Percentiles rank a stretch among this genome's conserved stretches.
phyloP scores from a whole-genome alignment of 2,329 filamentous ascomycete species.

The Emmonsiellopsis sp. region DNA sequence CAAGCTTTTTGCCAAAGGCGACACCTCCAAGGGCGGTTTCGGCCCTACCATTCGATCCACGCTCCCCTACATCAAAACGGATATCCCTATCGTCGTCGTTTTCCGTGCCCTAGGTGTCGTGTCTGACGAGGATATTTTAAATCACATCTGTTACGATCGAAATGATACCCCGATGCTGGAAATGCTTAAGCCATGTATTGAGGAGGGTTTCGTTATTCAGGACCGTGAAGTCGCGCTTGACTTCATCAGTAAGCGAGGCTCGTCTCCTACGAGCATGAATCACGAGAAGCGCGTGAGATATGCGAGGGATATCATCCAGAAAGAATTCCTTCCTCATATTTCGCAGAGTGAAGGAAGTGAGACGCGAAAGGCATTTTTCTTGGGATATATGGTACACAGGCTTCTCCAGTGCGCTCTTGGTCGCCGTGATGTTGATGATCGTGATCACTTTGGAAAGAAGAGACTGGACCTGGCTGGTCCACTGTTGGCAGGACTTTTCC shows the following conservation, averaged over 20 bases:
- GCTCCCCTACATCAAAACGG: conserved; percentile 85
- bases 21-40: conserved; percentile 67
- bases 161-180: conserved; percentile 96
- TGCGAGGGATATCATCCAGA: conserved; percentile 89
- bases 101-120: conserved; percentile 94
- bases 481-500: conserved; percentile 91
- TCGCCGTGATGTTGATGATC: conserved; percentile 86
- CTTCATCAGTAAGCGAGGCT: conserved; percentile 88
- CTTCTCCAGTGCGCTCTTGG: conserved; percentile 88
- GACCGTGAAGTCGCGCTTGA: conserved; percentile 90
- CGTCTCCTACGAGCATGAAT: conserved; percentile 59
- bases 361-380: conserved; percentile 92
- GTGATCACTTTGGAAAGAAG: conserved; percentile 99
- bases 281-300: conserved; percentile 85
- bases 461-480: conserved; percentile 90
- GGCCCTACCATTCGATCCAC: conserved; percentile 85
- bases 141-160: conserved; percentile 93
- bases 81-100: conserved; percentile 88
- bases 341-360: conserved; percentile 92
- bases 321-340: conserved; percentile 93
- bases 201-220: conserved; percentile 93
- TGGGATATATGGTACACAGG: conserved; percentile 98
- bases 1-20: conserved; percentile 81
- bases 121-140: conserved; percentile 94
- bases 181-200: conserved; percentile 93